A percentile compares a stretch with the other conserved stretches of the same genome.
Conservation (phyloP, 148 eudicot genomes). For the Rhododendron simsii region DNA sequence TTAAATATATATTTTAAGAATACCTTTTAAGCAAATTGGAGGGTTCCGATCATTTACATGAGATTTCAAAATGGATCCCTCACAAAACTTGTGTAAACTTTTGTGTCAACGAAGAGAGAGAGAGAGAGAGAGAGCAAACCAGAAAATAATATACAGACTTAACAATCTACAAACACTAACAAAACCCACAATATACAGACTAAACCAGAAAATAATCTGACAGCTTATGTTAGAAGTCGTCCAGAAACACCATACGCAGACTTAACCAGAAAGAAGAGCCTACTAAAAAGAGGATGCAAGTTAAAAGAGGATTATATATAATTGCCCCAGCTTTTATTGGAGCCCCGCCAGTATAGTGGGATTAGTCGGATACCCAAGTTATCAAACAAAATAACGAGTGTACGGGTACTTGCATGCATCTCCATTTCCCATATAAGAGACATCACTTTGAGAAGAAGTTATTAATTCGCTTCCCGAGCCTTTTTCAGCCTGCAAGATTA, state of each 20-base stretch:
- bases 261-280: not conserved
- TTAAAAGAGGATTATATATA: not conserved
- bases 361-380: too few relatives aligned
- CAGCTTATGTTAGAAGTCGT: not conserved
- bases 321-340: not conserved
- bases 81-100: too few relatives aligned
- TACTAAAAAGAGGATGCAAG: not conserved
- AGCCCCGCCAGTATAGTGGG: not conserved
- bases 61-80: too few relatives aligned
- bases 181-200: not conserved
- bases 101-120: too few relatives aligned
- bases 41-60: too few relatives aligned
- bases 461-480: constrained; percentile 29
- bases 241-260: not conserved
- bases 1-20: too few relatives aligned
- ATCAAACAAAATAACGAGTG: too few relatives aligned
- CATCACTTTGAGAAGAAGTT: constrained; percentile 31
- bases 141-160: not conserved
- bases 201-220: not conserved
- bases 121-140: too few relatives aligned
- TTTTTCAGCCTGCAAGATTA: constrained; percentile 64
- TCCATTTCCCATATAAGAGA: constrained; percentile 34
- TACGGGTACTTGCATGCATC: constrained; percentile 21
- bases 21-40: too few relatives aligned
- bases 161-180: not conserved